These are phyloP conservation scores for Ceratocystis diversiconidia DNA, from an alignment of 2,329 filamentous ascomycete genomes.

Conservation along the genomic window DNA sequence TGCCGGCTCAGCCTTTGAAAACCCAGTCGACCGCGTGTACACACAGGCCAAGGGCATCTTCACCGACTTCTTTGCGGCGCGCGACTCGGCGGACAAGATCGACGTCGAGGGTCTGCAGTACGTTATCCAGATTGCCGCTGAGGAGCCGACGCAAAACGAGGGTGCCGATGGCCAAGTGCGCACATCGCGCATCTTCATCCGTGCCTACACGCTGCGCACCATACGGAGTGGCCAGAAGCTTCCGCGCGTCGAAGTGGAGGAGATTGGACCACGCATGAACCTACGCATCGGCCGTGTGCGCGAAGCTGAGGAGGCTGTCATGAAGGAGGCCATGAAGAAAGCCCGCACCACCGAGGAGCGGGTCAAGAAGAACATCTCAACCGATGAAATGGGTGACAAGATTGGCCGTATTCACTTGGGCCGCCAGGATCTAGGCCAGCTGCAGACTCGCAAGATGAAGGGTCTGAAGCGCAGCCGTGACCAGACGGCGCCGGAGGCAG, in stretches of 20 bases:
- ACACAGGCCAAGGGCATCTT: constrained; percentile 77
- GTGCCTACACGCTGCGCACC: constrained; percentile 75
- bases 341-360: constrained; percentile 59
- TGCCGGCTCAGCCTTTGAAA: constrained; percentile 75
- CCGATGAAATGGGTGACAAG: constrained; percentile 90
- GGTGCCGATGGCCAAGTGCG: constrained; percentile 27
- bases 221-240: constrained; percentile 76
- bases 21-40: constrained; percentile 63
- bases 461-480: constrained; percentile 74
- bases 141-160: constrained; percentile 38
- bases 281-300: constrained; percentile 70
- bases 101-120: constrained; percentile 94
- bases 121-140: constrained; percentile 66
- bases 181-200: constrained; percentile 49
- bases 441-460: constrained; percentile 99
- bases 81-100: constrained; percentile 58
- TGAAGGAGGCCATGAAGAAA: constrained; percentile 85
- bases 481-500: constrained; percentile 33
- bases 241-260: constrained; percentile 82
- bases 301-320: constrained; percentile 61
- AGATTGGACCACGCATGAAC: constrained; percentile 90
- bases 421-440: constrained; percentile 69
- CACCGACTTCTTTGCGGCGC: constrained; percentile 80
- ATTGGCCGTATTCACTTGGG: constrained; percentile 82
- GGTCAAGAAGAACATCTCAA: constrained; percentile 93